A percentile compares a stretch with the other conserved stretches of the same genome.
phyloP scores from a whole-genome alignment of 1,284 basidiomycete species.

The Microbotryum violaceum region DNA sequence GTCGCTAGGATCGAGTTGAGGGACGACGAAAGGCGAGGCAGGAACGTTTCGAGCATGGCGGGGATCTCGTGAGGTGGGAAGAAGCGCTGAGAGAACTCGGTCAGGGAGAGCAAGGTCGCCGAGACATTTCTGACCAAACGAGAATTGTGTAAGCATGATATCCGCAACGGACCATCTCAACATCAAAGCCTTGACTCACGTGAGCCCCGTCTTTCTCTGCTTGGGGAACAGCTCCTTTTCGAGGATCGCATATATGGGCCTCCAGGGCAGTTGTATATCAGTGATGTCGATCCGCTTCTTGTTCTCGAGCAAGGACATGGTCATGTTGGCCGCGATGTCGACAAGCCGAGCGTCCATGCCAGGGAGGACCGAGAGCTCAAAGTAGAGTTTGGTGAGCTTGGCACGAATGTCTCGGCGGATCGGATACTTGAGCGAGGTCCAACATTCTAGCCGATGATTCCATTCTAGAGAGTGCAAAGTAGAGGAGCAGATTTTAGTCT shows the following conservation, averaged over 20 bases:
- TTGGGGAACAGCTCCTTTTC: slow-evolving; percentile 75
- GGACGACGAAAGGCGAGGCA: slow-evolving; percentile 49
- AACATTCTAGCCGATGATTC: slow-evolving; percentile 46
- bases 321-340: slow-evolving; percentile 64
- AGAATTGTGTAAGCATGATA: slow-evolving; percentile 7
- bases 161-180: slow-evolving; percentile 14
- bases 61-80: slow-evolving; percentile 82
- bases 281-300: slow-evolving; percentile 67
- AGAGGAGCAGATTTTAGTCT: not conserved
- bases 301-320: slow-evolving; percentile 61
- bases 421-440: slow-evolving; percentile 74
- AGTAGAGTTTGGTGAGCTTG: slow-evolving; percentile 71
- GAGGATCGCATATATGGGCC: slow-evolving; percentile 71
- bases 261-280: slow-evolving; percentile 82
- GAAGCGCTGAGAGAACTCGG: slow-evolving; percentile 73
- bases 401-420: slow-evolving; percentile 73
- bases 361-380: slow-evolving; percentile 64
- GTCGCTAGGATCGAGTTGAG: slow-evolving; percentile 62
- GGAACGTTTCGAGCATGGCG: slow-evolving; percentile 75
- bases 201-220: slow-evolving; percentile 71
- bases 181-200: slow-evolving; percentile 45
- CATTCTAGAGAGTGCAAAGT: slow-evolving; percentile 50
- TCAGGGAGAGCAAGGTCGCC: slow-evolving; percentile 78
- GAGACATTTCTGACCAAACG: slow-evolving; percentile 58
- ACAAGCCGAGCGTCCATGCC: slow-evolving; percentile 64